Evolutionary conservation across 176 grass and related monocot species (phyloP), one percentile per base, ranked within the genome.

Genomic region (Tillandsia fasciculata): DNA sequence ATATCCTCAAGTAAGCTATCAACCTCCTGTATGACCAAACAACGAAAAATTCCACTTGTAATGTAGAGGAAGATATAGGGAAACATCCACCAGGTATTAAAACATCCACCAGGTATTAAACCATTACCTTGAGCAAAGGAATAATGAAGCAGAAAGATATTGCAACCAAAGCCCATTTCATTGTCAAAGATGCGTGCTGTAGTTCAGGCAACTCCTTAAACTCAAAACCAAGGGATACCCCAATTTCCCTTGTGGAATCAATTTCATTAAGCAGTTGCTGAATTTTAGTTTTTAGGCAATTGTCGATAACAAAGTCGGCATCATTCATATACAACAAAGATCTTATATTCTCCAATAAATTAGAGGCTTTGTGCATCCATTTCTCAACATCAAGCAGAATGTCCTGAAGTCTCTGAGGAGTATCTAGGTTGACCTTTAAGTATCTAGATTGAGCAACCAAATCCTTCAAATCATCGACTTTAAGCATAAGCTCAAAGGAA

Each of bases 381-480:
- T 65, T 42, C 64, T 89, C 78, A 77, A 79, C 56, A 80, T 87
- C 78, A 53, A 68, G 69, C 49, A 91, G 64, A 78, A 91, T 74
- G 74, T 66, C 83, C 56, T 53, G 65, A 72, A 96, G 76, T 72
- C 78, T 82, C 74, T 69, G 81, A 28, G 73, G 26, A 70, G 68
- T 77, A 52, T 87, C 88, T 53, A 86, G 70, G 71, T 58, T 89
- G 66, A 86, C 81, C 76, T 91, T 89, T 51, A 89, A 74, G 82
- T 20, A 76, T 82, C 78, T 59, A 57, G 83, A 54, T 69, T 89
- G 78, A 64, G 56, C 15, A 61, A 96, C 75, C 82, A 96, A 85
- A 61, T 86, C 83, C 92, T 96, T 91, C 50, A 96, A 77, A 7
- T 84, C 83, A 63, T 83, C 76, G 70, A 96, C 78, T 78, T 87